A percentile compares a stretch with the other conserved stretches of the same genome.
phyloP scores from a whole-genome alignment of 306 rosid species.

The Phaseolus lunatus region DNA sequence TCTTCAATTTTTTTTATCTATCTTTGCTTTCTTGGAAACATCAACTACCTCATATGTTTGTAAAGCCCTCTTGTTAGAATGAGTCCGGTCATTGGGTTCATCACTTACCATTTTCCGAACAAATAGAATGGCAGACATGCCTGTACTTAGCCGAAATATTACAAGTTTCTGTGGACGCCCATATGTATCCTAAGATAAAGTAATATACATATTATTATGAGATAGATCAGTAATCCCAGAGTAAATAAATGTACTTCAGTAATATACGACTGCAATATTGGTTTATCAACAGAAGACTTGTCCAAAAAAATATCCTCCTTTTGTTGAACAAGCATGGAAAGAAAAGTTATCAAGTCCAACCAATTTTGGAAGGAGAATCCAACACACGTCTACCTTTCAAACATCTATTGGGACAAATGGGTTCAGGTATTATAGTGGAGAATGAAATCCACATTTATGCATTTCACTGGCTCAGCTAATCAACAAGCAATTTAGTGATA shows the following conservation, averaged over 20 bases:
- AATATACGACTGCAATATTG: constrained; percentile 22
- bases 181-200: constrained; percentile 60
- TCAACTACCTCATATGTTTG: constrained; percentile 47
- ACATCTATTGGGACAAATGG: constrained; percentile 9
- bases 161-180: constrained; percentile 71
- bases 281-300: constrained; percentile 2
- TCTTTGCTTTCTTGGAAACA: constrained; percentile 61
- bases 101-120: constrained; percentile 60
- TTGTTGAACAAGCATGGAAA: constrained; percentile 1
- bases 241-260: not conserved
- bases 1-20: constrained; percentile 48
- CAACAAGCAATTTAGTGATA: constrained; percentile 12
- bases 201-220: constrained; percentile 23
- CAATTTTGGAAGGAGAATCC: constrained; percentile 11
- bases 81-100: constrained; percentile 19
- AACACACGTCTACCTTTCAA: not conserved
- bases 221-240: constrained; percentile 15
- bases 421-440: not conserved
- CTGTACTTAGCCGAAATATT: constrained; percentile 48
- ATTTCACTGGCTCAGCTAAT: constrained; percentile 25
- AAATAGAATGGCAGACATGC: constrained; percentile 43
- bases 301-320: constrained; percentile 12
- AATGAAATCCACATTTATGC: constrained; percentile 14
- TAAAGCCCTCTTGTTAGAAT: constrained; percentile 64
- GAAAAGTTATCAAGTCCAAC: constrained; percentile 3